Evolutionary conservation across 352 stramenopile genomes (phyloP).

Genomic region (Phytophthora foliorum): DNA sequence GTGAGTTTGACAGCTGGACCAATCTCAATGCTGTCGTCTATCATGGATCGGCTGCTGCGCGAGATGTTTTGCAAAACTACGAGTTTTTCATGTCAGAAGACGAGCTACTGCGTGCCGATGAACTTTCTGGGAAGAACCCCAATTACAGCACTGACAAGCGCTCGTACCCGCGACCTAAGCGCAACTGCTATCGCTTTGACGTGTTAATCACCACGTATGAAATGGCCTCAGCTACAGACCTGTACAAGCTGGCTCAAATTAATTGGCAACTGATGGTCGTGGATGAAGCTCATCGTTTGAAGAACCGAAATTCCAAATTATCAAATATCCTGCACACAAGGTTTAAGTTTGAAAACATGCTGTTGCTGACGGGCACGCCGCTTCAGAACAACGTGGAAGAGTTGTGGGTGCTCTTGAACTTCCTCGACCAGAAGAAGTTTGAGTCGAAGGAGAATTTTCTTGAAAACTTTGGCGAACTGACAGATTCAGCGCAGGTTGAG

Average conservation of each 20-base stretch:
- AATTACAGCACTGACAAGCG: constrained; percentile 30
- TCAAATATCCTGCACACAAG: constrained; percentile 83
- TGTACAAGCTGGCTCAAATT: constrained; percentile 93
- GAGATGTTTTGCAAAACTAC: constrained; percentile 93
- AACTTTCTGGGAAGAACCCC: constrained; percentile 32
- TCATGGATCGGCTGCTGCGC: constrained; percentile 93
- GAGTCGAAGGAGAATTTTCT: constrained; percentile 94
- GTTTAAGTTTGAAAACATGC: constrained; percentile 83
- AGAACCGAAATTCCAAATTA: constrained; percentile 98
- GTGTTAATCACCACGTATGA: constrained; percentile 99
- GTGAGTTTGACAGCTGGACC: constrained; percentile 96
- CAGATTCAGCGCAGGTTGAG: constrained; percentile 87
- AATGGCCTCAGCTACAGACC: constrained; percentile 95
- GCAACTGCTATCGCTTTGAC: constrained; percentile 95
- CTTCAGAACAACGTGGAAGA: constrained; percentile 93
- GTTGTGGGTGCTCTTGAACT: constrained; percentile 99
- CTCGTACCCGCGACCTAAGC: constrained; percentile 44
- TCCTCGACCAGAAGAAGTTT: constrained; percentile 97
- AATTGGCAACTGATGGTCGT: constrained; percentile 98
- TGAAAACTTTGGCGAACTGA: constrained; percentile 95
- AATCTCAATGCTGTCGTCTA: constrained; percentile 99
- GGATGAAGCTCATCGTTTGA: constrained; percentile 99
- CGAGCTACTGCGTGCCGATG: constrained; percentile 52
- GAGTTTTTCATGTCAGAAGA: constrained; percentile 94
- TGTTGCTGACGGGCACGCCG: constrained; percentile 93